A percentile compares a stretch with the other conserved stretches of the same genome.
Conservation (phyloP, 495 filamentous ascomycete genomes). For the Aspergillus mulundensis region DNA sequence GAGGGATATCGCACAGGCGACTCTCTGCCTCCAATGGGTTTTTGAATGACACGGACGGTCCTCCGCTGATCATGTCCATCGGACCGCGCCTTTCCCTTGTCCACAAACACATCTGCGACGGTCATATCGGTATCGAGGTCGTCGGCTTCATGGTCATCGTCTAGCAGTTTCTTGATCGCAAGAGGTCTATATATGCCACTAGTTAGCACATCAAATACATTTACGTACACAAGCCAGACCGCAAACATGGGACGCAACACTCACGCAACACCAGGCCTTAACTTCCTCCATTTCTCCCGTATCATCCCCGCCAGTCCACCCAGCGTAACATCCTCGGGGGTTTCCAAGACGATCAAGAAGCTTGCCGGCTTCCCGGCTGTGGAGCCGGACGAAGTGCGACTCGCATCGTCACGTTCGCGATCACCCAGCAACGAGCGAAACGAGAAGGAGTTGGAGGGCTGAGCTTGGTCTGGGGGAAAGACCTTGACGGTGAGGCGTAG, state of each 20-base stretch:
- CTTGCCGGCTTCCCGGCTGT: conserved; percentile 19
- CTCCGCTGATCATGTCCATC: conserved; percentile 37
- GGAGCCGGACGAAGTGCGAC: background rate
- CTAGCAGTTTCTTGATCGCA: conserved; percentile 36
- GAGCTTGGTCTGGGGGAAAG: conserved; percentile 27
- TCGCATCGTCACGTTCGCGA: conserved; percentile 13
- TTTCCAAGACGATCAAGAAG: conserved; percentile 29
- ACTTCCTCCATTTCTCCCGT: conserved; percentile 31
- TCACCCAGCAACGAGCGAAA: conserved; percentile 14
- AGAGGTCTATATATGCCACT: conserved; percentile 22
- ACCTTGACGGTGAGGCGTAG: conserved; percentile 37
- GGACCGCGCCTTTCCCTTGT: conserved; percentile 29
- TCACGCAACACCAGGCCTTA: conserved; percentile 33
- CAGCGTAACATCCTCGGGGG: conserved; percentile 32
- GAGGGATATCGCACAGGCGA: conserved; percentile 29
- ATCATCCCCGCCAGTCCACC: conserved; percentile 31
- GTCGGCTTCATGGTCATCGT: conserved; percentile 29
- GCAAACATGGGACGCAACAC: conserved; percentile 4
- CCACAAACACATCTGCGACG: conserved; percentile 38
- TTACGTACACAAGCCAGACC: background rate
- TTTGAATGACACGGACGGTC: conserved; percentile 33
- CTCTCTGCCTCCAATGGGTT: conserved; percentile 11
- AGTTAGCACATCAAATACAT: conserved; percentile 6
- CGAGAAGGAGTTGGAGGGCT: conserved; percentile 4
- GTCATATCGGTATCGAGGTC: conserved; percentile 33